phyloP scores from a whole-genome alignment of 495 filamentous ascomycete genomes.

The Aspergillus panamensis region DNA sequence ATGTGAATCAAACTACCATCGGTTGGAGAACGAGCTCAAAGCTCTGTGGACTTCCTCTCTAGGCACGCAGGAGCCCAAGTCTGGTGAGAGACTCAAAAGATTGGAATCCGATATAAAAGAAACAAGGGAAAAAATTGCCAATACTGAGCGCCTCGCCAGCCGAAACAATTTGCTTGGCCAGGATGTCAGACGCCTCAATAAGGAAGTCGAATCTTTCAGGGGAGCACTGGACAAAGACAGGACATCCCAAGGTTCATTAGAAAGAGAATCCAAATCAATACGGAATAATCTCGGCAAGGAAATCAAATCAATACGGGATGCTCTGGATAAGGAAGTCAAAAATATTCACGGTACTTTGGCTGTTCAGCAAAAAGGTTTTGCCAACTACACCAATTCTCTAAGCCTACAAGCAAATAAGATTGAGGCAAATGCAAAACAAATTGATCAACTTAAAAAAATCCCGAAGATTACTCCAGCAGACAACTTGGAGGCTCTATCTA shows the following conservation, averaged over 20 bases:
- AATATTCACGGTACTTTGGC: background rate
- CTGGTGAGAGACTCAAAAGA: conserved; percentile 3
- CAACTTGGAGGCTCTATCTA: background rate
- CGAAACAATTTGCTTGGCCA: conserved; percentile 3
- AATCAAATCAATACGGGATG: background rate
- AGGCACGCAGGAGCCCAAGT: background rate
- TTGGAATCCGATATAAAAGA: conserved; percentile 8
- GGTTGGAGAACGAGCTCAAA: conserved; percentile 17
- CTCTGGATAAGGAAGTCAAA: background rate
- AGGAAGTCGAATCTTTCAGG: background rate
- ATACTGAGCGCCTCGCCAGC: background rate
- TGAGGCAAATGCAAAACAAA: background rate
- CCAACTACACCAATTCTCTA: conserved; percentile 1
- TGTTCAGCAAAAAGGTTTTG: conserved; percentile 2
- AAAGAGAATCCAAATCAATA: background rate
- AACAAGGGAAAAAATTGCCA: conserved; percentile 6
- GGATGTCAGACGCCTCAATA: background rate
- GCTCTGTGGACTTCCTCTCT: conserved; percentile 1
- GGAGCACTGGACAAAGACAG: background rate
- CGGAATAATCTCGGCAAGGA: background rate
- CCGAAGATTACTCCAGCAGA: background rate
- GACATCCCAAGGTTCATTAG: background rate
- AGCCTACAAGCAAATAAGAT: background rate
- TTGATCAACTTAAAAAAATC: background rate
- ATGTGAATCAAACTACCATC: conserved; percentile 10